These are phyloP conservation scores for Boechera retrofracta DNA, from an alignment of 345 rosid species.

Conservation along the genomic window DNA sequence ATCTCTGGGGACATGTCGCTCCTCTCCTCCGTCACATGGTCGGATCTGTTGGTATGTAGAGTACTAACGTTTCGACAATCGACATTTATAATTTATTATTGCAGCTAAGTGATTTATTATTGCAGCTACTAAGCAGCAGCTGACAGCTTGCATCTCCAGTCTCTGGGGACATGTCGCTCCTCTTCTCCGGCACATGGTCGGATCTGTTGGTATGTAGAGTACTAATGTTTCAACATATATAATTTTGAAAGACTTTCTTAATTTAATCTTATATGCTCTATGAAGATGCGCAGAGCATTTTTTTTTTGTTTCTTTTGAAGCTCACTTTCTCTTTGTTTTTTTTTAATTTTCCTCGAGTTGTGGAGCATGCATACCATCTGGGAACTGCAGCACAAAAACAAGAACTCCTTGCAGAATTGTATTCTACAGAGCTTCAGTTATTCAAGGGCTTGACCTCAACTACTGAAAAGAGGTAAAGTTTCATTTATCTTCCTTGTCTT, in stretches of 20 bases:
- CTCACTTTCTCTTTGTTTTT: conserved; percentile 33
- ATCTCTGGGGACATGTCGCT: too few relatives aligned
- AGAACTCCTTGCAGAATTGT: conserved; percentile 85
- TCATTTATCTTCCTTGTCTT: conserved; percentile 11
- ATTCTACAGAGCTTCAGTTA: conserved; percentile 88
- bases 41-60: too few relatives aligned
- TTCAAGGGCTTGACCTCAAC: conserved; percentile 68
- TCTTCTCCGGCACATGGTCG: conserved; percentile 90
- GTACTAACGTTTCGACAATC: too few relatives aligned
- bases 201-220: conserved; percentile 76
- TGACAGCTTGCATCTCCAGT: conserved; percentile 66
- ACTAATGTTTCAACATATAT: conserved; percentile 25
- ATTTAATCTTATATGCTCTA: background rate
- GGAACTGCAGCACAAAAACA: conserved; percentile 85
- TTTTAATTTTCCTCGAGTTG: conserved; percentile 48
- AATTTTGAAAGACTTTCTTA: background rate
- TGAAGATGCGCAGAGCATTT: conserved; percentile 26
- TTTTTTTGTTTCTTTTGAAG: background rate
- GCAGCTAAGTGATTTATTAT: background rate
- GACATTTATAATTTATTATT: too few relatives aligned
- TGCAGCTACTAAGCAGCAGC: conserved; percentile 85
- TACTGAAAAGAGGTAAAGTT: conserved; percentile 72
- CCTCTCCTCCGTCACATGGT: too few relatives aligned
- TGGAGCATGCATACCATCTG: conserved; percentile 83
- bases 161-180: conserved; percentile 80